Evolutionary conservation across 2,329 filamentous ascomycete species (phyloP).

Genomic region (Colletotrichum gloeosporioides): DNA sequence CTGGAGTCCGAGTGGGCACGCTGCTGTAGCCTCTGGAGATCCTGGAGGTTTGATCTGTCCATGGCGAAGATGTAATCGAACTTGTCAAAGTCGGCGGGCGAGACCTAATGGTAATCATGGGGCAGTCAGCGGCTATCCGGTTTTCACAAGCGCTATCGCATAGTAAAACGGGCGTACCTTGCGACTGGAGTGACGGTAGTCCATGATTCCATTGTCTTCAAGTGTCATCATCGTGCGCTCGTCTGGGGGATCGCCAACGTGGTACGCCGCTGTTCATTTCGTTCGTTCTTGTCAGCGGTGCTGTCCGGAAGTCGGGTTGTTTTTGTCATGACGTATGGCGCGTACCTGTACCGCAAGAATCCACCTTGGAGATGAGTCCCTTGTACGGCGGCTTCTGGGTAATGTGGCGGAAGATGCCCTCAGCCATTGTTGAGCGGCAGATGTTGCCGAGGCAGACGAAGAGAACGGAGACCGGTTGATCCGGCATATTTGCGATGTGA

Average conservation of each 20-base stretch:
- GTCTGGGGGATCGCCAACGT: conserved; percentile 79
- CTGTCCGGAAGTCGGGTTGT: neutral
- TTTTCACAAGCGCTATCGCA: neutral
- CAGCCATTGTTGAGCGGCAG: conserved; percentile 92
- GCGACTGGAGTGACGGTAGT: conserved; percentile 79
- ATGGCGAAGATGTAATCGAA: conserved; percentile 97
- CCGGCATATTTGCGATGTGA: conserved; percentile 34
- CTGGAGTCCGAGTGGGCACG: conserved; percentile 62
- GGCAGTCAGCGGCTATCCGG: neutral
- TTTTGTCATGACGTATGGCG: conserved; percentile 16
- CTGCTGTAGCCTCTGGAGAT: conserved; percentile 68
- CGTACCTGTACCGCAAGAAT: conserved; percentile 84
- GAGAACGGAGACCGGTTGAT: conserved; percentile 69
- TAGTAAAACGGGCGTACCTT: conserved; percentile 57
- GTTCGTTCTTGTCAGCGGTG: neutral
- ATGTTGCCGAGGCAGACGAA: conserved; percentile 99
- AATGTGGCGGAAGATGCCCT: conserved; percentile 85
- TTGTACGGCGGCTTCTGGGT: conserved; percentile 65
- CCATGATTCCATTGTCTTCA: conserved; percentile 72
- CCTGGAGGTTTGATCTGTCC: conserved; percentile 81
- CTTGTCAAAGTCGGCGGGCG: conserved; percentile 73
- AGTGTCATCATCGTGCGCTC: conserved; percentile 84
- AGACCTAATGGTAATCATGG: conserved; percentile 43
- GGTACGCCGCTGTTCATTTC: conserved; percentile 71
- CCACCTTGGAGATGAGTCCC: conserved; percentile 69